phyloP scores from a whole-genome alignment of 2,329 filamentous ascomycete genomes.

The Cercospora beticola region DNA sequence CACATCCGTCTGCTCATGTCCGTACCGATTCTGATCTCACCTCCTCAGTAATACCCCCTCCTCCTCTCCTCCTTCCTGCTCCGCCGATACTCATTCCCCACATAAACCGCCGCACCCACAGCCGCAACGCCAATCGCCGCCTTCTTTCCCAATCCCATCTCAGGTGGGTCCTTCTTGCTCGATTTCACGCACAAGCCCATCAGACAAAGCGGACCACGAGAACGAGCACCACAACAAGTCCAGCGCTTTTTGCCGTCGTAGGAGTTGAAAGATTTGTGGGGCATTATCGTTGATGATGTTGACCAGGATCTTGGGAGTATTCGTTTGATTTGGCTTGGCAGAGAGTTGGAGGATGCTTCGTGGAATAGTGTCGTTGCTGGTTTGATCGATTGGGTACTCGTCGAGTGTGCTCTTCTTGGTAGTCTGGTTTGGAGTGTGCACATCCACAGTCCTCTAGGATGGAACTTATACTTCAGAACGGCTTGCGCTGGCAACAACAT shows the following conservation, averaged over 20 bases:
- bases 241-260: conserved; percentile 7
- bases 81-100: background rate
- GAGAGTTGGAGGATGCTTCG: background rate
- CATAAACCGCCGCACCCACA: background rate
- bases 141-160: background rate
- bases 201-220: conserved; percentile 3
- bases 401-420: background rate
- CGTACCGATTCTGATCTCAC: too few relatives aligned
- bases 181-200: background rate
- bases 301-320: background rate
- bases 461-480: background rate
- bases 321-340: background rate
- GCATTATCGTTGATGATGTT: background rate
- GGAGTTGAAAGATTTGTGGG: background rate
- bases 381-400: background rate
- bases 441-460: background rate
- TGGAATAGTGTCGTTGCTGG: background rate
- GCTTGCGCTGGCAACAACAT: background rate
- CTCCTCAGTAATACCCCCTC: background rate
- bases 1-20: too few relatives aligned
- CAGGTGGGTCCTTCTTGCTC: background rate
- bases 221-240: conserved; percentile 1
- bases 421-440: background rate
- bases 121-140: background rate
- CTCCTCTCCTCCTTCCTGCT: background rate